Evolutionary conservation across 2,329 filamentous ascomycete species (phyloP).

Genomic region (Beauveria medogensis): DNA sequence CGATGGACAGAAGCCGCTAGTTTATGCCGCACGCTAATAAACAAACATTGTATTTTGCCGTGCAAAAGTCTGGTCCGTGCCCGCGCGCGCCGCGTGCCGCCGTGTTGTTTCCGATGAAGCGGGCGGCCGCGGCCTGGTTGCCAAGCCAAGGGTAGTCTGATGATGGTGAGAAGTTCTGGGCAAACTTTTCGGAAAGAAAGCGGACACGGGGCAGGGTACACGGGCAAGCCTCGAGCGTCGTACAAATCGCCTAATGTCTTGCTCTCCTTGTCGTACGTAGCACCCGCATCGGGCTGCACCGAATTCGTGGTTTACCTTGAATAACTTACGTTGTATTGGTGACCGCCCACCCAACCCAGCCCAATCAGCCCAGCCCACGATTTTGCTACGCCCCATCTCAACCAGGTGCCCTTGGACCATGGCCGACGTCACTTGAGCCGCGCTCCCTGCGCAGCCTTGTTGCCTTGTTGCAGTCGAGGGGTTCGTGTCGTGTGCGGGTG

Average conservation of each 20-base stretch:
- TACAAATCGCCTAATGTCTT: background rate
- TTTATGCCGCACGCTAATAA: no score
- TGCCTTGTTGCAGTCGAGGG: no score
- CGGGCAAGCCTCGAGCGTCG: background rate
- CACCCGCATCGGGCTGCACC: background rate
- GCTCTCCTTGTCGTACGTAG: background rate
- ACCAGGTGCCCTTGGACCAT: background rate
- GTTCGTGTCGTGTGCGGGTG: background rate
- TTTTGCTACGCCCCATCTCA: background rate
- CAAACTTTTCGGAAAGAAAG: no score
- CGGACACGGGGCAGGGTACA: no score
- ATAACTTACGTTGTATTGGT: background rate
- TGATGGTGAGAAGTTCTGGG: no score
- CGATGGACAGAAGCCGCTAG: no score
- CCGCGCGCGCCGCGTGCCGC: background rate
- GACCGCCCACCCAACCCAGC: background rate
- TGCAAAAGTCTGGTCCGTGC: background rate
- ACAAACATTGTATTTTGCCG: no score
- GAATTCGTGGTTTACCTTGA: background rate
- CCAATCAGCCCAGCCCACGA: background rate
- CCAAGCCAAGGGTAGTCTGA: background rate
- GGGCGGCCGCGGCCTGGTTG: background rate
- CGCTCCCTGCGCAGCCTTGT: background rate
- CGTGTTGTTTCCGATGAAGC: background rate
- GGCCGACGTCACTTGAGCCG: slow-evolving; percentile 9